Percentiles rank a stretch among this genome's conserved stretches.
These are phyloP conservation scores for Vachellia pachyceras DNA, from an alignment of 306 rosid species.

Conservation along the genomic window DNA sequence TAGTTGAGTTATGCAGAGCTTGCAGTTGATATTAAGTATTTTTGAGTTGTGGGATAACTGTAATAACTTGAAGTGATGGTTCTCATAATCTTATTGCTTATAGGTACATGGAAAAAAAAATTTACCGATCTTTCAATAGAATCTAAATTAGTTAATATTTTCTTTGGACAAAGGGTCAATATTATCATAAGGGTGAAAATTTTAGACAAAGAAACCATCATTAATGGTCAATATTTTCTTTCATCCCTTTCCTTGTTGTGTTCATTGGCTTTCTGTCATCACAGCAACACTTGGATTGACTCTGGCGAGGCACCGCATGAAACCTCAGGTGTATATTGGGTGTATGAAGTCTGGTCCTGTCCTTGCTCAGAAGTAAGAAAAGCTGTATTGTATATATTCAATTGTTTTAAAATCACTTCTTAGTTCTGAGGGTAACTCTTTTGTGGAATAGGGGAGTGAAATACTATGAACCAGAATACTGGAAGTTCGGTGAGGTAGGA, in stretches of 20 bases:
- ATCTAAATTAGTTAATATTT: background rate
- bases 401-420: conserved; percentile 32
- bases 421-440: conserved; percentile 38
- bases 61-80: background rate
- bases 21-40: background rate
- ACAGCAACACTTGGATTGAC: conserved; percentile 75
- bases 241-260: conserved; percentile 23
- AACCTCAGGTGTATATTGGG: conserved; percentile 80
- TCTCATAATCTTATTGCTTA: background rate
- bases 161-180: too few relatives aligned
- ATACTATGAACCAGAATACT: conserved; percentile 92
- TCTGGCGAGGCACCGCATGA: conserved; percentile 57
- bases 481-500: conserved; percentile 88
- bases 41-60: background rate
- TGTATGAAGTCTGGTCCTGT: conserved; percentile 99
- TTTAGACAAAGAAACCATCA: background rate
- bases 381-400: background rate
- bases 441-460: conserved; percentile 71
- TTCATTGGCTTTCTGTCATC: conserved; percentile 27
- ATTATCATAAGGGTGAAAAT: too few relatives aligned
- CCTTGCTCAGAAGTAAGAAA: conserved; percentile 77
- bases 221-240: conserved; percentile 13
- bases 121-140: background rate
- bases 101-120: background rate
- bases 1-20: background rate